These are phyloP conservation scores for Sporobolomyces pararoseus DNA, from an alignment of 768 basidiomycete genomes.

Conservation along the genomic window DNA sequence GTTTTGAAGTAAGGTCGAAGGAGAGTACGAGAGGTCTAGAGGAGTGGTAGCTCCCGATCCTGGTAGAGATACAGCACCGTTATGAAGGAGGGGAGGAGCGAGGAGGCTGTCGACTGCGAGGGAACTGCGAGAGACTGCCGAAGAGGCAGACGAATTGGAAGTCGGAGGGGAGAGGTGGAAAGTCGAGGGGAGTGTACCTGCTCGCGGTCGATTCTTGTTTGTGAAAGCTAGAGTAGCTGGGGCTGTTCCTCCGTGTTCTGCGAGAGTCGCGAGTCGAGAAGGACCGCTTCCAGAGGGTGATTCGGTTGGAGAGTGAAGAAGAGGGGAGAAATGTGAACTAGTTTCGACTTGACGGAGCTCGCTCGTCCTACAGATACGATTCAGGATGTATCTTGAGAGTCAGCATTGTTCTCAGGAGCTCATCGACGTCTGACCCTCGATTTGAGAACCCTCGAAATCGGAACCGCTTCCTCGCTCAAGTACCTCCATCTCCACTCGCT, in stretches of 20 bases:
- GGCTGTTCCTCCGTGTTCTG: slow-evolving; percentile 46
- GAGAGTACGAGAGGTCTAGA: slow-evolving; percentile 53
- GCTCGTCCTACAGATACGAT: slow-evolving; percentile 2
- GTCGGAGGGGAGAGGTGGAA: slow-evolving; percentile 24
- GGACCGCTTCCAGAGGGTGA: background rate
- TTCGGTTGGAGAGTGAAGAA: background rate
- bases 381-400: no score
- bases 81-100: slow-evolving; percentile 51
- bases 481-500: no score
- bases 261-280: slow-evolving; percentile 9
- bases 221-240: slow-evolving; percentile 9
- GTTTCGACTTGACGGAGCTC: slow-evolving; percentile 13
- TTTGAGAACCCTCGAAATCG: background rate
- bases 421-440: no score
- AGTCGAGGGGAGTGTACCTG: slow-evolving; percentile 94
- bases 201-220: slow-evolving; percentile 57
- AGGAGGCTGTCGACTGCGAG: slow-evolving; percentile 62
- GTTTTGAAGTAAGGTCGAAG: slow-evolving; percentile 51
- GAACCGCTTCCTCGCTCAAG: no score
- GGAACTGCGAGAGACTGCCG: slow-evolving; percentile 61
- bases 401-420: no score
- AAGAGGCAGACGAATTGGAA: slow-evolving; percentile 56
- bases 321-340: slow-evolving; percentile 3
- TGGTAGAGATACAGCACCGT: slow-evolving; percentile 65
- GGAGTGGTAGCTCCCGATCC: slow-evolving; percentile 60